Evolutionary conservation across 805 yeast species (phyloP).

Genomic region (Sugiyamaella smithiae): DNA sequence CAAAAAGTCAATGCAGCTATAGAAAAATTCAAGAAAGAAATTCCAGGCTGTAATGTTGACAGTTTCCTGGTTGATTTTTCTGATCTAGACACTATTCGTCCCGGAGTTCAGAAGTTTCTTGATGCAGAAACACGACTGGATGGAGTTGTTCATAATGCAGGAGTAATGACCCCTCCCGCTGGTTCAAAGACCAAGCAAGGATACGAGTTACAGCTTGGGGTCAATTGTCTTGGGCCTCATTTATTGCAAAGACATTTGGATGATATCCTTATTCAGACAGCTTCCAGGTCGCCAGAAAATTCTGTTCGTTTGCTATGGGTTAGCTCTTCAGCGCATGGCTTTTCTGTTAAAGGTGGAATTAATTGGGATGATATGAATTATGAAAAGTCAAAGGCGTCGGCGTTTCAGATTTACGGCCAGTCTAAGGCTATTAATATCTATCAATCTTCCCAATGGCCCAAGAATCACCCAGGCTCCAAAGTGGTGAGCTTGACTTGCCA

Average conservation of each 20-base stretch:
- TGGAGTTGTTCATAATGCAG: constrained; percentile 45
- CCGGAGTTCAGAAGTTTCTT: constrained; percentile 36
- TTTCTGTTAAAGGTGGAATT: constrained; percentile 36
- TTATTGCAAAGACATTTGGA: constrained; percentile 40
- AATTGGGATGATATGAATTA: constrained; percentile 36
- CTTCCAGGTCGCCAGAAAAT: constrained; percentile 27
- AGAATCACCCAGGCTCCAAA: constrained; percentile 33
- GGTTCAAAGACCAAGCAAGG: constrained; percentile 41
- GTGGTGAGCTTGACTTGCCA: constrained; percentile 39
- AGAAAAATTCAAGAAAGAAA: constrained; percentile 29
- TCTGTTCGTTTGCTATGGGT: constrained; percentile 35
- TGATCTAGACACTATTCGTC: constrained; percentile 43
- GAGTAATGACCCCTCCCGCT: constrained; percentile 42
- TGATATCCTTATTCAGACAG: constrained; percentile 38
- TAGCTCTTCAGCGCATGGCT: constrained; percentile 39
- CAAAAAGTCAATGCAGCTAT: constrained; percentile 35
- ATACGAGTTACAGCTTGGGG: constrained; percentile 47
- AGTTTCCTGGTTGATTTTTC: constrained; percentile 25
- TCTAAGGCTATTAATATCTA: constrained; percentile 44
- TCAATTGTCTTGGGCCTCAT: constrained; percentile 47
- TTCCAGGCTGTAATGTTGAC: constrained; percentile 24
- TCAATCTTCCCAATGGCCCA: constrained; percentile 39
- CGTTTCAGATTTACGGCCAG: constrained; percentile 38
- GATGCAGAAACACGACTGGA: constrained; percentile 33
- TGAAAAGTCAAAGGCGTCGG: constrained; percentile 12